Evolutionary conservation across 768 basidiomycete genomes (phyloP), one percentile per base, ranked within the genome.

Genomic region (Rickenella mellea): DNA sequence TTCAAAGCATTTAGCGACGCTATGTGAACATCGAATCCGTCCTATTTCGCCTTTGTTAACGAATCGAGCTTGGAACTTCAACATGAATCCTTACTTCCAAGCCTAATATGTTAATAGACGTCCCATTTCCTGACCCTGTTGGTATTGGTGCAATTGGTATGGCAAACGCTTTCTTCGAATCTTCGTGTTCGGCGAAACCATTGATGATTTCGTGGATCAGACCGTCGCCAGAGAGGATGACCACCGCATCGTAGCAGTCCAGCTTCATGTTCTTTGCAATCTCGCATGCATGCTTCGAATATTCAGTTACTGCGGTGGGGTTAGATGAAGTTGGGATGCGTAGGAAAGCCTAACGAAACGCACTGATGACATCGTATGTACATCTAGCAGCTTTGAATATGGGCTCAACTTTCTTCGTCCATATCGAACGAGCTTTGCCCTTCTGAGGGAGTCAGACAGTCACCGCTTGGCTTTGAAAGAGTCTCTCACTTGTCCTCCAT

Each of bases 171-270:
- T 65, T 67, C 27, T 63, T 56, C 2, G 81, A 75, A 27, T 78
- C 65, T 22, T 64, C 59, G 44, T 84, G 81, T 41, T 78, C 64
- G 2, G 83, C 78, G 43, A 91, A 76, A 2, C 89, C 90, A 53
- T 93, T 93, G 55, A 90, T 51, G 19, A 88, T 69, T 61, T 93
- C 90, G 53, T 91, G 83, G 12, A 89, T 55, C 27, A 88, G 67
- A 6, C 90, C 90, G 51, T 93, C 90, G 0, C 90, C 90, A 0
- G 87, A 90, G 19, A 92, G 70, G 24, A 77, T 61, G 27, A 86
- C 70, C 30, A 93, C 56, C 0, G 79, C 85, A 48, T 91, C 88
- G 47, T 73, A 84, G 12, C 51, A 37, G 27, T 70, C 66, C 4
- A 85, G 66, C 1, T 67, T 47, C 26, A 88, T 58, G 3, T 63